Conservation (phyloP, 495 filamentous ascomycete genomes). For the Lasiosphaeris hirsuta region DNA sequence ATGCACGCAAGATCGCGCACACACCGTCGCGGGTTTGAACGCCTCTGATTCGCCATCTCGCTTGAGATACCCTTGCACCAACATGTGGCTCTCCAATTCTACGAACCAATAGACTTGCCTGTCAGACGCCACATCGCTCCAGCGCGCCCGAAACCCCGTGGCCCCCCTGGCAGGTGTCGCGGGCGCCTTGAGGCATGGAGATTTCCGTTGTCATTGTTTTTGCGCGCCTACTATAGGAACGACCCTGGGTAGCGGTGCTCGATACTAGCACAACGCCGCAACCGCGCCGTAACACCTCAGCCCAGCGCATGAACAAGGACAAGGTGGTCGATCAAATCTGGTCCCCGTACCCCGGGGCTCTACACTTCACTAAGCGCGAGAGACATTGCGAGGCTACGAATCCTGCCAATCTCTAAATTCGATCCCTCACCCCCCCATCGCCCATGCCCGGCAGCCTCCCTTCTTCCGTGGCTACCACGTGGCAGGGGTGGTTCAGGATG, state of each 20-base stretch:
- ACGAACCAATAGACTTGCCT: constrained; percentile 20
- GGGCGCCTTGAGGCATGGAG: constrained; percentile 10
- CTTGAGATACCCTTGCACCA: constrained; percentile 6
- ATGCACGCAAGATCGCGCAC: constrained; percentile 33
- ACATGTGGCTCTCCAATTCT: constrained; percentile 14
- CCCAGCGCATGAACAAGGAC: constrained; percentile 3
- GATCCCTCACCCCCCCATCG: constrained; percentile 4
- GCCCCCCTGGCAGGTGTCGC: constrained; percentile 8
- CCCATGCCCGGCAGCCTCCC: background rate
- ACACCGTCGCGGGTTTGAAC: constrained; percentile 19
- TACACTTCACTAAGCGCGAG: background rate
- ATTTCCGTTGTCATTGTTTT: constrained; percentile 10
- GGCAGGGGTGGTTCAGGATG: constrained; percentile 9
- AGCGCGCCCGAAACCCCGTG: constrained; percentile 28
- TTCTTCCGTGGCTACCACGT: constrained; percentile 21
- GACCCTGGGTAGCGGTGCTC: background rate
- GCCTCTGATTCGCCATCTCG: constrained; percentile 24
- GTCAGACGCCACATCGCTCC: constrained; percentile 20
- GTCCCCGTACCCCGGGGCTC: constrained; percentile 3
- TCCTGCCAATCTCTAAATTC: constrained; percentile 5
- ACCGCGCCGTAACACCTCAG: constrained; percentile 4
- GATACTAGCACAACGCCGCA: background rate
- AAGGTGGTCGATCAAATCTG: constrained; percentile 6
- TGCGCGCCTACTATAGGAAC: constrained; percentile 2
- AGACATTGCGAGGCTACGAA: constrained; percentile 2